Conservation (phyloP, 108 stramenopile species). For the Mediolabrus comicus region DNA sequence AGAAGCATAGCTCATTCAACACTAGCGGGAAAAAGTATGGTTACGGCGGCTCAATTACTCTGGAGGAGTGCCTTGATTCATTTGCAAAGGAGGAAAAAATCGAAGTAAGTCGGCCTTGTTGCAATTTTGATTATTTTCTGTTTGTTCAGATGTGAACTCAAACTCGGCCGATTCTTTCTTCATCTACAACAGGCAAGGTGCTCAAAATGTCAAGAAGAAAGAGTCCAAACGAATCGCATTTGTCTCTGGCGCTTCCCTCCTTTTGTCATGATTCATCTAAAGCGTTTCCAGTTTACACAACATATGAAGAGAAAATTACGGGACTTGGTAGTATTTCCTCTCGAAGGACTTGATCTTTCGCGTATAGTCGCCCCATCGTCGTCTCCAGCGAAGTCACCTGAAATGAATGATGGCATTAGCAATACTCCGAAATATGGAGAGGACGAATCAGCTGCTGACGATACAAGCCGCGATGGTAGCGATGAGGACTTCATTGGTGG, state of each 20-base stretch:
- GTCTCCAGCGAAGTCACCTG: conserved; percentile 4
- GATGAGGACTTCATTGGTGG: conserved; percentile 17
- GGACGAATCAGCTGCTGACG: not conserved
- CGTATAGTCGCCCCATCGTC: conserved; percentile 73
- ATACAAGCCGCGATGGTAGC: not conserved
- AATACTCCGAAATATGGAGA: not conserved
- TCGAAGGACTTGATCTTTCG: conserved; percentile 85
- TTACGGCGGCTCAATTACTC: conserved; percentile 66
- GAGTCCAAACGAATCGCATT: conserved; percentile 84
- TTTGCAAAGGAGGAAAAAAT: conserved; percentile 89
- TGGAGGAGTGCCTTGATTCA: conserved; percentile 84
- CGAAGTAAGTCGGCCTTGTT: conserved; percentile 51
- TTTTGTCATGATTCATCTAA: conserved; percentile 93
- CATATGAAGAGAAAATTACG: conserved; percentile 90
- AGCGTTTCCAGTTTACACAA: conserved; percentile 94
- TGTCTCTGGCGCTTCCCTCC: conserved; percentile 93
- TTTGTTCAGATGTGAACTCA: not conserved
- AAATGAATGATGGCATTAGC: not conserved
- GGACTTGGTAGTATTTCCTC: conserved; percentile 90
- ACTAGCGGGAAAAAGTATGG: conserved; percentile 50
- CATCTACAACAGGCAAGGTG: conserved; percentile 78
- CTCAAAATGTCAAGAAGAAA: conserved; percentile 90
- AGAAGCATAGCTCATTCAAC: conserved; percentile 69
- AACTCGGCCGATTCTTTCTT: not conserved
- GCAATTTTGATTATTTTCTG: not conserved